Evolutionary conservation across 1,284 basidiomycete species (phyloP).

Genomic region (Leccinum olivaceoglutinosum): DNA sequence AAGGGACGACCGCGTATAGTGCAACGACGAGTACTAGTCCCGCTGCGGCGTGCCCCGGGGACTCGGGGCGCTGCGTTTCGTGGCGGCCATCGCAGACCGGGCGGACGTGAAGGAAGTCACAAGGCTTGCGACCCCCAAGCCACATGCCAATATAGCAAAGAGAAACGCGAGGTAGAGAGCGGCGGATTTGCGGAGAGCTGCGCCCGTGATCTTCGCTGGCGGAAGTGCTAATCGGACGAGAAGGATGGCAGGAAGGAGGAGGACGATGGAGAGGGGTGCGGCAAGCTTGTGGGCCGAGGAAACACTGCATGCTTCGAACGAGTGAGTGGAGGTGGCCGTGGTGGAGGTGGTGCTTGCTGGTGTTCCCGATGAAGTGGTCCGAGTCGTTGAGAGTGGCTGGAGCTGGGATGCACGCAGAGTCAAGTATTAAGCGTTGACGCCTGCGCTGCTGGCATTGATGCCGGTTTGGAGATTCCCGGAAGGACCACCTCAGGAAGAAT

Average conservation of each 20-base stretch:
- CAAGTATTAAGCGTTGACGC: slow-evolving; percentile 59
- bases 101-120: slow-evolving; percentile 58
- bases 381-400: slow-evolving; percentile 20
- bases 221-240: slow-evolving; percentile 49
- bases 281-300: slow-evolving; percentile 60
- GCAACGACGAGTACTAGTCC: slow-evolving; percentile 57
- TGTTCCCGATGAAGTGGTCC: slow-evolving; percentile 18
- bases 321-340: slow-evolving; percentile 14
- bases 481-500: slow-evolving; percentile 59
- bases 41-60: slow-evolving; percentile 47
- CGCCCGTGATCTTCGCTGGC: slow-evolving; percentile 27
- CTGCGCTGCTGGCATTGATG: slow-evolving; percentile 55
- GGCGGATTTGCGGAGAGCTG: slow-evolving; percentile 21
- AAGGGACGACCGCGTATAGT: slow-evolving; percentile 52
- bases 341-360: slow-evolving; percentile 23
- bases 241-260: slow-evolving; percentile 51
- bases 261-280: slow-evolving; percentile 56
- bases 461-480: slow-evolving; percentile 57
- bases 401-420: slow-evolving; percentile 50
- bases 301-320: slow-evolving; percentile 40
- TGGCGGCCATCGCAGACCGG: slow-evolving; percentile 21
- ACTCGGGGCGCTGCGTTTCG: slow-evolving; percentile 31
- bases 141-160: slow-evolving; percentile 49
- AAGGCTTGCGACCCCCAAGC: slow-evolving; percentile 55
- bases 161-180: slow-evolving; percentile 36